Evolutionary conservation across 768 basidiomycete genomes (phyloP).

Genomic region (Pisolithus albus): DNA sequence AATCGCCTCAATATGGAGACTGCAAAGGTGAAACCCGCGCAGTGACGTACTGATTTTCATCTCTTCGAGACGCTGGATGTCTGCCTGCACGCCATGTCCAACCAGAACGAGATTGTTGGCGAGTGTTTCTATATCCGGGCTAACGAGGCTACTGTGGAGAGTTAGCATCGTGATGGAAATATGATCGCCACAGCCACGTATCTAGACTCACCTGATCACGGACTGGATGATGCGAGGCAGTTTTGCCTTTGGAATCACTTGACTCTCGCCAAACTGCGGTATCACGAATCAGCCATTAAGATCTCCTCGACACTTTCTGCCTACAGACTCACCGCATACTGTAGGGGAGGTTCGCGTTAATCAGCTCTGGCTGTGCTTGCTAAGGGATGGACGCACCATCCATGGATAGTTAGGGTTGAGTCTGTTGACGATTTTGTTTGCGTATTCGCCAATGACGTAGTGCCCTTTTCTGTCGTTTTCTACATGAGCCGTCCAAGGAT

Average conservation of each 20-base stretch:
- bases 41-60: conserved; percentile 67
- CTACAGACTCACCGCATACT: conserved; percentile 57
- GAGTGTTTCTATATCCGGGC: conserved; percentile 69
- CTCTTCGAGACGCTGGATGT: conserved; percentile 61
- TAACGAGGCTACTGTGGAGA: conserved; percentile 53
- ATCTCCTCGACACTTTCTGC: not conserved
- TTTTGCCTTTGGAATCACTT: conserved; percentile 58
- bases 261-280: conserved; percentile 70
- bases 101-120: conserved; percentile 69
- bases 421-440: conserved; percentile 58
- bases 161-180: not conserved
- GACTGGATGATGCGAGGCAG: conserved; percentile 68
- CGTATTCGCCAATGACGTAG: conserved; percentile 65
- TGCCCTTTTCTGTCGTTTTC: conserved; percentile 48
- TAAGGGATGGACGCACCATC: conserved; percentile 47
- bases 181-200: not conserved
- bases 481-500: not conserved
- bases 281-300: not conserved
- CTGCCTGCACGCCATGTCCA: conserved; percentile 49
- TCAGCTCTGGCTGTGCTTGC: conserved; percentile 11
- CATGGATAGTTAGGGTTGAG: conserved; percentile 59
- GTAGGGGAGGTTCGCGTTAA: not conserved
- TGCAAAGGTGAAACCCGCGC: not conserved
- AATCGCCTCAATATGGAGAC: not conserved
- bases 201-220: conserved; percentile 49